Conservation (phyloP, 2,329 filamentous ascomycete species). For the Nothomitra cinnamomea region DNA sequence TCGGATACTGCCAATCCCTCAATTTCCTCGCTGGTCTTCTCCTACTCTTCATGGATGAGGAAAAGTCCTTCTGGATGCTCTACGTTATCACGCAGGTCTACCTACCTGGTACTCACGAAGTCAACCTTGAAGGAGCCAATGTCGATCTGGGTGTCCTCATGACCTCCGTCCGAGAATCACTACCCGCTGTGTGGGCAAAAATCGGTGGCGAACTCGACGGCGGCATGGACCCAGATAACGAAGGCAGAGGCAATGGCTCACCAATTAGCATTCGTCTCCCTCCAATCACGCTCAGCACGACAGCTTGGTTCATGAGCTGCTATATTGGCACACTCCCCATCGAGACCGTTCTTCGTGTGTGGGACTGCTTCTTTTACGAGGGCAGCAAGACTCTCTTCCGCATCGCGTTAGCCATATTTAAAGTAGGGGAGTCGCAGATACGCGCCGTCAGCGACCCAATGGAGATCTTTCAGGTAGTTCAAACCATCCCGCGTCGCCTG, state of each 20-base stretch:
- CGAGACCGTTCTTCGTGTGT: constrained; percentile 79
- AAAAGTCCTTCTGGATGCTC: constrained; percentile 82
- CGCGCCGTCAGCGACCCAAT: constrained; percentile 67
- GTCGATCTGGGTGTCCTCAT: constrained; percentile 89
- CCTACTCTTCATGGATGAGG: constrained; percentile 78
- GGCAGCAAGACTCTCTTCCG: constrained; percentile 88
- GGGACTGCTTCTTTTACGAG: constrained; percentile 94
- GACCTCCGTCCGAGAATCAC: constrained; percentile 63
- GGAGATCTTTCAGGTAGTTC: constrained; percentile 91
- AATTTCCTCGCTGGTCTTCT: constrained; percentile 88
- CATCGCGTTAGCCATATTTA: constrained; percentile 81
- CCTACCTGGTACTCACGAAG: constrained; percentile 80
- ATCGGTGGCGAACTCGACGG: constrained; percentile 61
- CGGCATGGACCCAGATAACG: constrained; percentile 19
- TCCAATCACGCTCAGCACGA: constrained; percentile 81
- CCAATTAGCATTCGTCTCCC: constrained; percentile 42
- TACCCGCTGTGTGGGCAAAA: constrained; percentile 74
- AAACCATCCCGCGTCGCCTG: constrained; percentile 64
- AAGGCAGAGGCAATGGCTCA: constrained; percentile 24
- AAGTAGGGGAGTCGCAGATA: constrained; percentile 68
- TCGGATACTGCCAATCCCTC: constrained; percentile 89
- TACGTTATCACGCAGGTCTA: constrained; percentile 82
- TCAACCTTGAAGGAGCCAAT: constrained; percentile 79
- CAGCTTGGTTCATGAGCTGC: constrained; percentile 95
- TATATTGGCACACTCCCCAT: constrained; percentile 88